Base-by-base conservation (phyloP, 257 asterid species). In the Solanum pimpinellifolium region DNA sequence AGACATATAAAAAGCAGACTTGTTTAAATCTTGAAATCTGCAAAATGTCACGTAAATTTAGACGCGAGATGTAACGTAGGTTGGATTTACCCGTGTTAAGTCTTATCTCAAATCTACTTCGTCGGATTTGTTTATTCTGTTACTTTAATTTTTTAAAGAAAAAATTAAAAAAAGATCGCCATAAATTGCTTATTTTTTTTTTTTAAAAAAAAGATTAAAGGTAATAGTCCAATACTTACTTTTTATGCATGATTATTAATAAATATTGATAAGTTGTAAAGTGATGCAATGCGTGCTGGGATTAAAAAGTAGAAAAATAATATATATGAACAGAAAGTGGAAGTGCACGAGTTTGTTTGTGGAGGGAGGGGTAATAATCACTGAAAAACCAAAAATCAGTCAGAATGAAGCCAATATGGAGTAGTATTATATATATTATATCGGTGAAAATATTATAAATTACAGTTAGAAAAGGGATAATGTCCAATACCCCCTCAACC, bases 1-100 rank as follows among this genome's bases (percentile, higher is more conserved):
- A 5, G 59, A 2, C 16, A 49, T 49, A 49, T 5, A 1, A 47
- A 47, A 47, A 47, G 15, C 5, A 14, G 8, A 47, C 1, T 15
- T 0, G 1, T 49, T 49, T 15, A 20, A 15, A 49, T 49, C 2
- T 49, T 15, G 1, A 49, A 49, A 47, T 47, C 0, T 14, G 8
- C 5, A 47, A 46, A 47, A 0, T 47, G 8, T 2, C 20, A 14
- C 59, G 5, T 14, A 47, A 47, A 47, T 47, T 47, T 18, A 47
- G 20, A 14, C 8, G 20, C 2, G 0, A 0, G 1, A 15, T 14
- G 18, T 68, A 12, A 9, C 4, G 9, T 12, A 5, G 0, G 11
- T 13, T 13, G 74, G 21, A 27, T 29, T 33, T 69, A 9, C 39
- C 75, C 20, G 10, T 68, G 23, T 27, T 68, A 33, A 13, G 6